These are phyloP conservation scores for Raddia distichophylla DNA, from an alignment of 176 grass and related monocot genomes.

Conservation along the genomic window DNA sequence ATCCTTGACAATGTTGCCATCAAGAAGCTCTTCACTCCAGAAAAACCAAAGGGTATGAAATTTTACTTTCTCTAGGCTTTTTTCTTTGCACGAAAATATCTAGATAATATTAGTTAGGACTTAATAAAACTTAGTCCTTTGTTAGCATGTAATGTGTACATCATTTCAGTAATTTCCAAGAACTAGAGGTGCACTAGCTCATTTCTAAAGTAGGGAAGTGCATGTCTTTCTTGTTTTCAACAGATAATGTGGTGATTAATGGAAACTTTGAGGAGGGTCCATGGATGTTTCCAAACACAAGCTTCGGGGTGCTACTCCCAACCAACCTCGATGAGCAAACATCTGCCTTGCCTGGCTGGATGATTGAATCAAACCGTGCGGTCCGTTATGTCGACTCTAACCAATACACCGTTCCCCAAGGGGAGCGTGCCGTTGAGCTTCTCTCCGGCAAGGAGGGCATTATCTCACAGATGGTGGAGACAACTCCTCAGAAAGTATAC, in stretches of 20 bases:
- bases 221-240: conserved; percentile 23
- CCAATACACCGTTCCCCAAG: conserved; percentile 82
- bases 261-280: conserved; percentile 98
- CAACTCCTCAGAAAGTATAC: conserved; percentile 84
- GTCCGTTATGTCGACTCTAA: conserved; percentile 83
- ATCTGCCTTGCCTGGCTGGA: conserved; percentile 84
- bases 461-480: conserved; percentile 97
- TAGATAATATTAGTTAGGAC: background rate
- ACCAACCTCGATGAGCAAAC: conserved; percentile 92
- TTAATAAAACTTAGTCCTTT: background rate
- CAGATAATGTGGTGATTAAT: conserved; percentile 87
- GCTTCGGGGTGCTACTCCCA: conserved; percentile 89
- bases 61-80: background rate
- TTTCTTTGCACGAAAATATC: background rate
- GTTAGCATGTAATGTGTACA: background rate
- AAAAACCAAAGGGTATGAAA: conserved; percentile 65
- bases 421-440: conserved; percentile 92
- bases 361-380: conserved; percentile 87
- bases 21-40: conserved; percentile 92
- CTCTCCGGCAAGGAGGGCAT: conserved; percentile 97
- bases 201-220: background rate
- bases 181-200: background rate
- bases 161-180: background rate
- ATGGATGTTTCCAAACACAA: conserved; percentile 93
- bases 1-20: conserved; percentile 89